Percentiles rank a stretch among this genome's conserved stretches.
Evolutionary conservation across 371 early-diverging fungal genomes (phyloP).

Genomic region (Lichtheimia hyalospora): DNA sequence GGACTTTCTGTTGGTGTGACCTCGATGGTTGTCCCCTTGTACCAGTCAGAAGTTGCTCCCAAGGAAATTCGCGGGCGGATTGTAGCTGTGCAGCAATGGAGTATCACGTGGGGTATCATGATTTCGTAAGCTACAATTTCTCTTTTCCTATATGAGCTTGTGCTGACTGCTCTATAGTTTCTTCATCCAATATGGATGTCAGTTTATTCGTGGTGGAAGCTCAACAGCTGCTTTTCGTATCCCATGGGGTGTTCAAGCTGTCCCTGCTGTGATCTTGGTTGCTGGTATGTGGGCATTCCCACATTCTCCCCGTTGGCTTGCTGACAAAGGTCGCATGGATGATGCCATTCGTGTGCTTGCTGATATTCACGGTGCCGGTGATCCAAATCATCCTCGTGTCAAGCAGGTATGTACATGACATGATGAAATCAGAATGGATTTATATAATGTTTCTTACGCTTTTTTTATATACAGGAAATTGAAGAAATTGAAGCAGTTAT

Average conservation of each 20-base stretch:
- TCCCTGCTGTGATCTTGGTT: constrained; percentile 73
- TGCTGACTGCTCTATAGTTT: constrained; percentile 11
- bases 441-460: not conserved
- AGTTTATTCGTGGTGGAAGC: constrained; percentile 19
- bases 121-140: constrained; percentile 31
- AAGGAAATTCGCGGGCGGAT: constrained; percentile 71
- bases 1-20: constrained; percentile 55
- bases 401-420: constrained; percentile 51
- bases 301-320: constrained; percentile 87
- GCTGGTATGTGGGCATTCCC: constrained; percentile 73
- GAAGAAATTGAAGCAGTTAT: constrained; percentile 67
- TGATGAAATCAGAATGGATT: constrained; percentile 17
- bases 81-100: constrained; percentile 76
- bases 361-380: constrained; percentile 63
- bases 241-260: constrained; percentile 79
- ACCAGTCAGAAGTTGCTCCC: constrained; percentile 78
- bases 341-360: constrained; percentile 72
- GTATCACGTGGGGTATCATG: constrained; percentile 68
- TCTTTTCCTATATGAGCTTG: not conserved
- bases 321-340: constrained; percentile 60
- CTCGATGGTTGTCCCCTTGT: constrained; percentile 73
- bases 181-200: constrained; percentile 25
- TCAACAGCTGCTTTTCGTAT: constrained; percentile 72
- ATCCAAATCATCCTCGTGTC: constrained; percentile 51
- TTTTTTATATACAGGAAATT: constrained; percentile 46